These are phyloP conservation scores for Umbelopsis vinacea DNA, from an alignment of 192 early-diverging fungal genomes.

Conservation along the genomic window DNA sequence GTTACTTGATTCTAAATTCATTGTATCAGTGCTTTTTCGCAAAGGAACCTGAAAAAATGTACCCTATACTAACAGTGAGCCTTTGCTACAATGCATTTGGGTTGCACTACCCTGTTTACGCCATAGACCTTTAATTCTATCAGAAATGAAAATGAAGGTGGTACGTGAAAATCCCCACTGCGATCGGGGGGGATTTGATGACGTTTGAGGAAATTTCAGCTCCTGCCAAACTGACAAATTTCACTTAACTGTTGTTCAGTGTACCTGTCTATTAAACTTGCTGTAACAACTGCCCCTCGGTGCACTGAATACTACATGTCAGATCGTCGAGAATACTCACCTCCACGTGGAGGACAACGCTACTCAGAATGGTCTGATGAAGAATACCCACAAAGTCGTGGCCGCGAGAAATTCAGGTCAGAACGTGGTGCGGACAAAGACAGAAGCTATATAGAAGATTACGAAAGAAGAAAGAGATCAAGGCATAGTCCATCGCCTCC, in stretches of 20 bases:
- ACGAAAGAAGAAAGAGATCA: slow-evolving; percentile 35
- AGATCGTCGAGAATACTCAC: slow-evolving; percentile 27
- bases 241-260: slow-evolving; percentile 2
- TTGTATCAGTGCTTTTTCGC: too few relatives aligned
- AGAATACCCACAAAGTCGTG: slow-evolving; percentile 31
- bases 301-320: slow-evolving; percentile 11
- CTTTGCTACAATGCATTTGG: too few relatives aligned
- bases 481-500: slow-evolving; percentile 37
- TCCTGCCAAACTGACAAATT: background rate
- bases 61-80: too few relatives aligned
- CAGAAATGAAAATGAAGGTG: slow-evolving; percentile 2
- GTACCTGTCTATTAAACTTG: background rate
- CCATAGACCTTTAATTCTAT: background rate
- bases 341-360: slow-evolving; percentile 25
- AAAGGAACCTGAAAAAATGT: too few relatives aligned
- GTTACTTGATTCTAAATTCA: too few relatives aligned
- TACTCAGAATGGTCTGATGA: slow-evolving; percentile 45
- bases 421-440: slow-evolving; percentile 36
- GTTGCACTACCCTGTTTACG: too few relatives aligned
- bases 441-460: slow-evolving; percentile 22
- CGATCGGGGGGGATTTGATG: background rate
- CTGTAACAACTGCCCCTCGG: background rate
- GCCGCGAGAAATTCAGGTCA: slow-evolving; percentile 43
- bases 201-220: slow-evolving; percentile 21
- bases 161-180: too few relatives aligned